Percentiles rank a stretch among this genome's conserved stretches.
These are phyloP conservation scores for Coniferiporia weirii DNA, from an alignment of 1,284 basidiomycete genomes.

Conservation along the genomic window DNA sequence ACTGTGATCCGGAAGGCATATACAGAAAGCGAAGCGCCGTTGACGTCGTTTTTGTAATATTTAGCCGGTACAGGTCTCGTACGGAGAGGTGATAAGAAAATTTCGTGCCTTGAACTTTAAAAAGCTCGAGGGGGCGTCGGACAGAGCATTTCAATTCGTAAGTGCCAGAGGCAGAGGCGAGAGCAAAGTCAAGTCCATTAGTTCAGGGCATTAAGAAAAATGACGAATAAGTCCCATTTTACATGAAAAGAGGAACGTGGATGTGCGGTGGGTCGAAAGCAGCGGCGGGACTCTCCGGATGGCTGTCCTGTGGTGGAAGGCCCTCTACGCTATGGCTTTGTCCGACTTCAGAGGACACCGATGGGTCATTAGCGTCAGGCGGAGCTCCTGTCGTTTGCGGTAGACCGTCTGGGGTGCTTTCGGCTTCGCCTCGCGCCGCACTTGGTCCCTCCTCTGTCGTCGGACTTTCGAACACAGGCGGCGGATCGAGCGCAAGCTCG, in stretches of 20 bases:
- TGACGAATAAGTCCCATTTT: background rate
- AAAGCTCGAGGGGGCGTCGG: no score
- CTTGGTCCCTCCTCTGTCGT: background rate
- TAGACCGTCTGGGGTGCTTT: background rate
- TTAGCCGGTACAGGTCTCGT: no score
- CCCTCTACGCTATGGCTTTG: background rate
- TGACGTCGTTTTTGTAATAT: no score
- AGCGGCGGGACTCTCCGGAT: background rate
- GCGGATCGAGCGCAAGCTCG: constrained; percentile 14
- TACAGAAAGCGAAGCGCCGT: no score
- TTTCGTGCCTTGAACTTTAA: no score
- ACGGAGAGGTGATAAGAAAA: no score
- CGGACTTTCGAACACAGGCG: constrained; percentile 18
- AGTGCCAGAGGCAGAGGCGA: no score
- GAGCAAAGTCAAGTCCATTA: no score
- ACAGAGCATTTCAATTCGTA: no score
- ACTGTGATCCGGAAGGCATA: no score
- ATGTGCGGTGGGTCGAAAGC: background rate
- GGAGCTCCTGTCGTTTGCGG: background rate
- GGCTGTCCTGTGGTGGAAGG: background rate
- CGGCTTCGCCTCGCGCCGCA: constrained; percentile 2
- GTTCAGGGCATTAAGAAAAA: no score
- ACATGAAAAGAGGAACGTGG: background rate
- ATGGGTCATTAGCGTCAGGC: background rate
- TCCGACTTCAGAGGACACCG: background rate